Evolutionary conservation across 1,139 yeast genomes (phyloP), one percentile per base, ranked within the genome.

Genomic region (Blastobotrys apis): DNA sequence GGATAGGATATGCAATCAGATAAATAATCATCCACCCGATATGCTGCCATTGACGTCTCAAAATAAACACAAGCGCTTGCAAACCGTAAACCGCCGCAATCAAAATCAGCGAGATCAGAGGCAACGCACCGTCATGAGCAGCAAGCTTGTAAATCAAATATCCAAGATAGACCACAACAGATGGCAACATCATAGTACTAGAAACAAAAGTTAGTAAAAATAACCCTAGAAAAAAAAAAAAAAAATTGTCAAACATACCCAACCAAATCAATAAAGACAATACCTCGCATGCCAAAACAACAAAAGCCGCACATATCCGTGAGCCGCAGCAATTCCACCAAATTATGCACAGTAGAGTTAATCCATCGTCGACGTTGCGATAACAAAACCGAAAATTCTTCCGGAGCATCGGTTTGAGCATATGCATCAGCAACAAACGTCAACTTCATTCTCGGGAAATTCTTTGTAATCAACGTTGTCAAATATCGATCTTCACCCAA

Each of bases 311-410:
- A 68, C 58, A 68, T 62, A 43, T 65, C 66, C 33, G 60, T 53
- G 55, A 68, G 52, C 19, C 68, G 64, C 38, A 63, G 56, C 30
- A 68, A 59, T 51, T 68, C 73, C 10, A 64, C 60, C 54, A 68
- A 53, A 48, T 68, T 68, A 46, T 68, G 73, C 8, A 68, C 68
- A 0, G 73, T 68, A 2, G 72, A 68, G 54, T 69, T 69, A 49
- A 69, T 68, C 73, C 73, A 69, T 40, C 74, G 62, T 32, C 73
- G 65, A 37, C 74, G 62, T 54, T 69, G 73, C 4, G 73, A 69
- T 21, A 69, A 51, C 45, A 69, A 54, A 27, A 68, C 70, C 3
- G 55, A 47, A 58, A 68, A 65, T 17, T 64, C 61, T 37, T 68
- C 73, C 4, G 72, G 72, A 2, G 69, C 72, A 8, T 63, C 60